Percentiles rank a stretch among this genome's conserved stretches.
phyloP scores from a whole-genome alignment of 1,284 basidiomycete species.

The Naganishia sp. region DNA sequence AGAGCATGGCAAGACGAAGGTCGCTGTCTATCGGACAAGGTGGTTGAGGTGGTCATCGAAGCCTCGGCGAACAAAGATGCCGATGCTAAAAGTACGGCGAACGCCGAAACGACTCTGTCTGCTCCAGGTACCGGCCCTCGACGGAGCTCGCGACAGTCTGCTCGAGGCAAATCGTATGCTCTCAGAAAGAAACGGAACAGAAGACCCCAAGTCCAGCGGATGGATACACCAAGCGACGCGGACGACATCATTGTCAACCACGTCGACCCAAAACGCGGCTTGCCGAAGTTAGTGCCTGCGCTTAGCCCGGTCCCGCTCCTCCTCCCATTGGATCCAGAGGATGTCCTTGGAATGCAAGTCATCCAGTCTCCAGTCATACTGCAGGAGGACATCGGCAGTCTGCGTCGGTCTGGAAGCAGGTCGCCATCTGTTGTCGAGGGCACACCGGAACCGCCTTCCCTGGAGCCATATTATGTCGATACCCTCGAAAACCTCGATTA shows the following conservation, averaged over 20 bases:
- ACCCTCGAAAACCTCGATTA: background rate
- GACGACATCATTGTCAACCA: background rate
- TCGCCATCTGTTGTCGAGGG: conserved; percentile 23
- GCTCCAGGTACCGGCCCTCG: background rate
- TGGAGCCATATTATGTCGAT: background rate
- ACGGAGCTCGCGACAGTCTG: conserved; percentile 9
- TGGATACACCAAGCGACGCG: background rate
- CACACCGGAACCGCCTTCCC: conserved; percentile 9
- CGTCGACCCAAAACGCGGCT: no score
- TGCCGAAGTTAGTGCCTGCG: no score
- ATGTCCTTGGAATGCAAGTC: no score
- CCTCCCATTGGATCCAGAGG: no score
- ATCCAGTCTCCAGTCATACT: no score
- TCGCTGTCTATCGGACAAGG: conserved; percentile 1
- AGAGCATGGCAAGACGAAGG: background rate
- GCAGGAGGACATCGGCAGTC: no score
- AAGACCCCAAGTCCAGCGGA: background rate
- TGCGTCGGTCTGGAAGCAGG: background rate
- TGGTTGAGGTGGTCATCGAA: conserved; percentile 21
- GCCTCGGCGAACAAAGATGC: background rate
- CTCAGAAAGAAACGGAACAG: conserved; percentile 7
- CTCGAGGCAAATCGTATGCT: conserved; percentile 8
- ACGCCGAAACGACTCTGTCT: no score
- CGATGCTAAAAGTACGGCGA: background rate
- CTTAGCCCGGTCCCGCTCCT: no score